Base-by-base conservation (phyloP, 768 basidiomycete species). In the Pleurotus platypus region DNA sequence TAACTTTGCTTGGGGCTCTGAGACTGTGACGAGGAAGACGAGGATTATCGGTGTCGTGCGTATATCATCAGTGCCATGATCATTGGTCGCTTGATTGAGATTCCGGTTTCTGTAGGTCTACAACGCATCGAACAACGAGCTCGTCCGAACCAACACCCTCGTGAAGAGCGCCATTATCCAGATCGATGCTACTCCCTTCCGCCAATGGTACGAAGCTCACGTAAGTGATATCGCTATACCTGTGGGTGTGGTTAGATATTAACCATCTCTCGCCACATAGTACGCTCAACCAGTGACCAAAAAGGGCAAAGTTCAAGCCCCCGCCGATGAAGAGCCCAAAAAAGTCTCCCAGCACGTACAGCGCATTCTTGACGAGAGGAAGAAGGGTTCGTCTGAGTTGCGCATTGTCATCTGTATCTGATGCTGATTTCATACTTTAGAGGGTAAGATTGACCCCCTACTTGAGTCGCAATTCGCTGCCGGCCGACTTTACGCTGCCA, bases 61-160 rank as follows among this genome's bases (percentile, higher is more conserved):
- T 86, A 24, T 39, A 6, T 61, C 20, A 60, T 46, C 24, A 35
- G 57, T 12, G n/a, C 15, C 45, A 49, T 11, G 18, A 42, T 20
- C 38, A 43, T 50, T 57, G 8, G 1, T 35, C 11, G 2, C 11
- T 35, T 35, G 30, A 35, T 35, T 35, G 30, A 11, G 18, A 45
- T 58, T 57, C 57, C 35, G 38, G 42, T 37, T 45, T 45, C 3
- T 61, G 20, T 49, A 95, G 94, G 91, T 94, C 49, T 99, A 98
- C 86, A 99, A 98, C 74, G 86, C 97, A 46, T 95, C 97, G 62
- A 99, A 98, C 87, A 99, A 99, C 79, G 97, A 99, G 78, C 87
- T 98, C 69, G 96, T 99, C 70, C 92, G 97, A 67, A 99, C 97
- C 68, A 98, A 99, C 81, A 99, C 97, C 56, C 87, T 99, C 57